A percentile compares a stretch with the other conserved stretches of the same genome.
phyloP scores from a whole-genome alignment of 371 early-diverging fungal genomes.

The Lichtheimia corymbifera region DNA sequence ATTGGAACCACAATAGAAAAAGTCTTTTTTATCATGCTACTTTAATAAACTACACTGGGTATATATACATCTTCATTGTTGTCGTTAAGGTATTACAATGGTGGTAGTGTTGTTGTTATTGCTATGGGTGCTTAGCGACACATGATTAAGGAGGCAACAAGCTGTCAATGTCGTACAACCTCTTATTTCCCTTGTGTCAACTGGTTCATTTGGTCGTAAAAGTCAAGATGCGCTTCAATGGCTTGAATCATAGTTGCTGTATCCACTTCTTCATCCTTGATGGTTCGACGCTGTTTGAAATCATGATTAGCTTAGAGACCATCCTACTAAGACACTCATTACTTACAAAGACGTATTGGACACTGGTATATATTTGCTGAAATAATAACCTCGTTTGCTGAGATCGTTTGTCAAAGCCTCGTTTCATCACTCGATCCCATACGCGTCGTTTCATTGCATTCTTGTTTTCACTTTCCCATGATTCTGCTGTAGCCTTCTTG shows the following conservation, averaged over 20 bases:
- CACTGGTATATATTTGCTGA: slow-evolving; percentile 18
- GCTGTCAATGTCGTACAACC: slow-evolving; percentile 1
- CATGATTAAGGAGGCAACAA: too few species aligned
- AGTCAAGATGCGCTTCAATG: slow-evolving; percentile 6
- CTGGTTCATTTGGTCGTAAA: slow-evolving; percentile 3
- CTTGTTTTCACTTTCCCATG: slow-evolving; percentile 12
- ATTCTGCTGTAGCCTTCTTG: slow-evolving; percentile 7
- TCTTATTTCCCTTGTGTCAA: not conserved
- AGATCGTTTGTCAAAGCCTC: slow-evolving; percentile 12
- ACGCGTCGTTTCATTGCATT: slow-evolving; percentile 6
- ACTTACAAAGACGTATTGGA: slow-evolving; percentile 19
- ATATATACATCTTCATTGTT: too few species aligned
- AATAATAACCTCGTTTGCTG: slow-evolving; percentile 10
- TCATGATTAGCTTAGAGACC: not conserved
- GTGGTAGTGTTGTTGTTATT: too few species aligned
- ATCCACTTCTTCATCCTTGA: slow-evolving; percentile 10
- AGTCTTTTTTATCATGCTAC: too few species aligned
- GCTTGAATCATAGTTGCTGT: not conserved
- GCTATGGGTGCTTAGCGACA: too few species aligned
- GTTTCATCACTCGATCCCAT: slow-evolving; percentile 14
- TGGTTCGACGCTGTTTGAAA: slow-evolving; percentile 1
- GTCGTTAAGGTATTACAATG: too few species aligned
- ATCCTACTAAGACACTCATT: not conserved
- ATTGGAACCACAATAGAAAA: too few species aligned
- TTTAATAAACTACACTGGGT: too few species aligned